These are phyloP conservation scores for Eucommia ulmoides DNA, from an alignment of 257 asterid species.

Conservation along the genomic window DNA sequence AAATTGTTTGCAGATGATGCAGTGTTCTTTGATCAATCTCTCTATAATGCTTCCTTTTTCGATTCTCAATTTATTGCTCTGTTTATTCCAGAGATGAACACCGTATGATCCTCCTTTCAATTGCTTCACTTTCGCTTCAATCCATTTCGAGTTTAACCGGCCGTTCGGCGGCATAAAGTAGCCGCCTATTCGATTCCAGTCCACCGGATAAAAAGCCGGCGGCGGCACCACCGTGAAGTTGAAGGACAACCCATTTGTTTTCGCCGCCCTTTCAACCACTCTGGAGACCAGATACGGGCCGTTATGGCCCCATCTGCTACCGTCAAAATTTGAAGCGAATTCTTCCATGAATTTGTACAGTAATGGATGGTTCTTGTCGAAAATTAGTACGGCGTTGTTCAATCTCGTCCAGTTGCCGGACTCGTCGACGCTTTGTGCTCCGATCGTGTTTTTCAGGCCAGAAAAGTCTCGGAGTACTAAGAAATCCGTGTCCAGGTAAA, in stretches of 20 bases:
- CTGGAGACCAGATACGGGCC: constrained; percentile 72
- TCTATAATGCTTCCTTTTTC: constrained; percentile 60
- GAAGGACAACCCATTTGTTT: background rate
- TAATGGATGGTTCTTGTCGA: constrained; percentile 49
- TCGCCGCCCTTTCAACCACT: constrained; percentile 27
- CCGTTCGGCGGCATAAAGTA: constrained; percentile 26
- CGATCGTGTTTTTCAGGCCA: constrained; percentile 38
- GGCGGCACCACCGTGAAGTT: constrained; percentile 44
- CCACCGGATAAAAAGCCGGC: constrained; percentile 55
- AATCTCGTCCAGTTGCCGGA: constrained; percentile 55
- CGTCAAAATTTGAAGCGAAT: constrained; percentile 49
- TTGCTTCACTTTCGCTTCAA: constrained; percentile 25
- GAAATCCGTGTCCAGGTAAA: constrained; percentile 56
- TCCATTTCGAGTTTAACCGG: constrained; percentile 23
- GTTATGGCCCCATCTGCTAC: constrained; percentile 67
- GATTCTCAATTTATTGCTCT: constrained; percentile 29
- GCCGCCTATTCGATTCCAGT: constrained; percentile 32
- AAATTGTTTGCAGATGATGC: constrained; percentile 40
- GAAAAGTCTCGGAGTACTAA: constrained; percentile 46
- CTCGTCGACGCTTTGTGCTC: constrained; percentile 39
- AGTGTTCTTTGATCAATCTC: constrained; percentile 37
- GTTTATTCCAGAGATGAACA: constrained; percentile 66
- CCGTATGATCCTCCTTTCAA: constrained; percentile 32
- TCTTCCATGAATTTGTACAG: constrained; percentile 52
- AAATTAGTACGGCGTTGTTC: constrained; percentile 55